Base-by-base conservation (phyloP, 345 rosid genomes). In the Brassica nigra region DNA sequence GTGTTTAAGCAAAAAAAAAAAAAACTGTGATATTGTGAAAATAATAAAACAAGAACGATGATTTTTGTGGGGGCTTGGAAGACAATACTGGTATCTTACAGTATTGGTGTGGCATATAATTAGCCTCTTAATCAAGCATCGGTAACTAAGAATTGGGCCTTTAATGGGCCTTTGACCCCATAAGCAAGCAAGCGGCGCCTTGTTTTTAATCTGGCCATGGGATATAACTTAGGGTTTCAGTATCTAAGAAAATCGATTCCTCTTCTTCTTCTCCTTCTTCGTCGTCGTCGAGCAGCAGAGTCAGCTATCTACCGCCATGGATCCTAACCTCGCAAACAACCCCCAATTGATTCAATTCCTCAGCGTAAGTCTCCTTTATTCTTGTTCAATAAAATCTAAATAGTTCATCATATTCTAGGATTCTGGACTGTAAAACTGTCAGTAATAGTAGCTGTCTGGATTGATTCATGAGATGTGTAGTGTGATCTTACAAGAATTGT, bases 341-440 rank as follows among this genome's bases (percentile, higher is more conserved):
- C 75, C 90, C 29, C 91, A 90, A 84, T 29, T 92, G 83, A 85
- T 89, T 79, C 88, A 80, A 29, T 85, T 90, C 54, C 86, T 92
- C 74, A 77, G 39, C 27, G 97, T 92, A 83, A 75, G 89, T 74
- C 42, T 47, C 27, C 67, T 12, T 74, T 29, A 65, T 14, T 20
- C n/a, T 31, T 0, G 15, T 57, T 31, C 16, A 4, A 0, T n/a
- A 0, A 7, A 16, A 11, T 4, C 20, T 70, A 49, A n/a, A 47
- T 54, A 14, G 20, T 3, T 57, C 68, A 8, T 47, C 12, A 34
- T 16, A 16, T 9, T 1, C 12, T 29, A 12, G 4, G 4, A 29
- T 4, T 36, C 37, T 0, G 65, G 29, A 74, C 30, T 3, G 11
- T 6, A 31, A 15, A 67, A 54, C 37, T 23, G 7, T 16, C n/a